Evolutionary conservation across 2,329 filamentous ascomycete species (phyloP).

Genomic region (Alternaria dauci): DNA sequence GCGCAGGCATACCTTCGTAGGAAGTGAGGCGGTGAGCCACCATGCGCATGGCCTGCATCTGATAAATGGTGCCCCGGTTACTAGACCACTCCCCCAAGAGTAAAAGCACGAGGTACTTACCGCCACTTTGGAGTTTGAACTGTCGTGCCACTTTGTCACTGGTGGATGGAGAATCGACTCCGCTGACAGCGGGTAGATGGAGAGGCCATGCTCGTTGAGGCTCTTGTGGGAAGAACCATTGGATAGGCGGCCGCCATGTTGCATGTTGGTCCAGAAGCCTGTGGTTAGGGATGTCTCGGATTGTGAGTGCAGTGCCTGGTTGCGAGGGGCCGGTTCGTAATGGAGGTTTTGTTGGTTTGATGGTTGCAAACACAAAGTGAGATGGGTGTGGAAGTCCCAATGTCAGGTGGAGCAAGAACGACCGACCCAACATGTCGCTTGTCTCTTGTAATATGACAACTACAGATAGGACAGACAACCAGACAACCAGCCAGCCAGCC

Average conservation of each 20-base stretch:
- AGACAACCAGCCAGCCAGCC: background rate
- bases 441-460: background rate
- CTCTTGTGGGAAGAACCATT: constrained; percentile 31
- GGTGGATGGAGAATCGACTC: constrained; percentile 23
- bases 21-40: constrained; percentile 38
- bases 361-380: background rate
- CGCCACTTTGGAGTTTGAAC: constrained; percentile 38
- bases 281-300: constrained; percentile 14
- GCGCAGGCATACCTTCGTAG: constrained; percentile 13
- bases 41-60: constrained; percentile 31
- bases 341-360: background rate
- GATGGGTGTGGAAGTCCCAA: constrained; percentile 1
- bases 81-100: constrained; percentile 40
- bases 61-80: constrained; percentile 25
- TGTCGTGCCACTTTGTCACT: constrained; percentile 18
- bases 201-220: constrained; percentile 26
- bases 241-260: constrained; percentile 42
- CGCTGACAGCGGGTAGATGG: constrained; percentile 31
- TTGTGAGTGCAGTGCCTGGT: background rate
- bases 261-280: constrained; percentile 25
- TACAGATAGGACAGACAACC: background rate
- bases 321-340: background rate
- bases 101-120: constrained; percentile 40
- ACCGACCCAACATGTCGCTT: background rate
- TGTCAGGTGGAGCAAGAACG: background rate